Base-by-base conservation (phyloP, 805 yeast species). In the Tetrapisispora arboricola region DNA sequence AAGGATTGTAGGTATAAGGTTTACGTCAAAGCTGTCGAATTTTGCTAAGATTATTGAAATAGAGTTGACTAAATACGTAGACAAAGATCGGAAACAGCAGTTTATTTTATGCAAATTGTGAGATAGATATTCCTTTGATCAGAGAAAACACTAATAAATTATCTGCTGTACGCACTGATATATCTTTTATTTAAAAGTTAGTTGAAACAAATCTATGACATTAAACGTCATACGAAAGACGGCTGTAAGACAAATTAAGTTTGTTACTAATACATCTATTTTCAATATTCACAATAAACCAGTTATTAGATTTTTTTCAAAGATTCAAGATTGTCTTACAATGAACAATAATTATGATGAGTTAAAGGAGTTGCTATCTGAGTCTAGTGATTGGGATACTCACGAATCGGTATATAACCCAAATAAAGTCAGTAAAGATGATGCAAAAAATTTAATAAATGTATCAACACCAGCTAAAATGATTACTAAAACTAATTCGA, bases 301-400 rank as follows among this genome's bases (percentile, higher is more conserved):
- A n/a, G 4, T 15, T n/a, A n/a, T 5, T 10, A n/a, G 3, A n/a
- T n/a, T n/a, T 4, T n/a, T 28, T 10, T n/a, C 18, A 4, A 28
- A 15, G 4, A 9, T 32, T 32, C 5, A 24, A 32, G 13, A 9
- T 6, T 20, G 12, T 32, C 15, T 19, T 11, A 20, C 5, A n/a
- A 32, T 32, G 36, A 15, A 13, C 15, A 22, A 22, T 5, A 32
- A 22, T 20, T 32, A 43, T 32, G 50, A 48, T 25, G 55, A 50
- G 11, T 38, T 53, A 31, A 46, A 46, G 22, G 49, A 43, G 10
- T 44, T 54, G 12, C 37, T 51, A 13, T 50, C 58, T 12, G 58
- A 52, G 35, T 47, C 54, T 6, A 58, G 49, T 33, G 60, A 54
- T n/a, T 55, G 55, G 57, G 51, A 49, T 24, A 10, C 4, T 2